Conservation (phyloP, 768 basidiomycete species). For the Macrolepiota dolichaula region DNA sequence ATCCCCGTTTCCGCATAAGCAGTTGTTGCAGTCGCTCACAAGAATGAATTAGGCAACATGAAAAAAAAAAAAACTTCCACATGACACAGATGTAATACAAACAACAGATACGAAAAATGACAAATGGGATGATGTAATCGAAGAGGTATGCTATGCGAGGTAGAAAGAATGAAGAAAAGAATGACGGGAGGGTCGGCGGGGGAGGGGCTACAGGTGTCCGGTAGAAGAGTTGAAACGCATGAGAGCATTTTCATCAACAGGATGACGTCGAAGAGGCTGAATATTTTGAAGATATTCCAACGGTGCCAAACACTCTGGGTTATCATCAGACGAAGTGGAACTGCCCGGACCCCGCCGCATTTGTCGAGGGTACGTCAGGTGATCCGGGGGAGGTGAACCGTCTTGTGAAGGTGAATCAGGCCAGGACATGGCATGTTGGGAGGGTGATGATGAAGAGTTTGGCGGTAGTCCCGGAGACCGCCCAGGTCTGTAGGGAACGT, state of each 20-base stretch:
- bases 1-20: conserved; percentile 1
- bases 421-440: conserved; percentile 16
- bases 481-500: conserved; percentile 38
- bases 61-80: neutral
- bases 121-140: neutral
- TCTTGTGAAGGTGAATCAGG: conserved; percentile 16
- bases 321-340: conserved; percentile 28
- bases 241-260: conserved; percentile 52
- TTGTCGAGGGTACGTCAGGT: conserved; percentile 12
- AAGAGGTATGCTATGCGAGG: neutral
- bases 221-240: conserved; percentile 31
- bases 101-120: neutral
- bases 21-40: neutral
- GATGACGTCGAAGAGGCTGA: conserved; percentile 63
- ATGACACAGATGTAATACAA: conserved; percentile 1
- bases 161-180: neutral
- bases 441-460: conserved; percentile 16
- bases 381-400: conserved; percentile 7
- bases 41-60: neutral
- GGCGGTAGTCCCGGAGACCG: conserved; percentile 18
- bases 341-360: conserved; percentile 23
- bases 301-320: conserved; percentile 47
- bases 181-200: too few relatives aligned
- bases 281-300: conserved; percentile 66
- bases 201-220: conserved; percentile 13